These are phyloP conservation scores for Corchorus capsularis DNA, from an alignment of 345 rosid species.

Conservation along the genomic window DNA sequence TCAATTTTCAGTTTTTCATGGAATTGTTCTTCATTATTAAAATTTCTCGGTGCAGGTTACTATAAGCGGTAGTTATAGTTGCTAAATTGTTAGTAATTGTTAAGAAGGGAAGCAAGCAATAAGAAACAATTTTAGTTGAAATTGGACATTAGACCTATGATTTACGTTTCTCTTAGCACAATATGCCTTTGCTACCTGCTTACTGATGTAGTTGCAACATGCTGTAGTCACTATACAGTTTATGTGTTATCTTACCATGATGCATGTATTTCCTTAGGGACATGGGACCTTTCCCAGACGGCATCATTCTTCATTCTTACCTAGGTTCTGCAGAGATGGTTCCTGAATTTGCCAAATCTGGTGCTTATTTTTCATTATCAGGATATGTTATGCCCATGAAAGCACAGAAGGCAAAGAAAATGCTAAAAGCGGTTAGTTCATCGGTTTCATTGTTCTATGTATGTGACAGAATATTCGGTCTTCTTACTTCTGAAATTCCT, in stretches of 20 bases:
- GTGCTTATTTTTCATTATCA: slow-evolving; percentile 94
- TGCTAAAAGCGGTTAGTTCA: slow-evolving; percentile 62
- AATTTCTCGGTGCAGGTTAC: neutral
- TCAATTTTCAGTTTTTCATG: neutral
- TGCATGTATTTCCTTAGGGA: slow-evolving; percentile 39
- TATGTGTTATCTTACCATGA: slow-evolving; percentile 13
- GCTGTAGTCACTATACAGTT: neutral
- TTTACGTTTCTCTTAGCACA: neutral
- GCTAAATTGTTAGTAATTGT: neutral
- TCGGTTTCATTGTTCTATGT: slow-evolving; percentile 14
- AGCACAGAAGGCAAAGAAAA: slow-evolving; percentile 69
- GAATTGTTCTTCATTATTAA: neutral
- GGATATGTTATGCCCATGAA: slow-evolving; percentile 86
- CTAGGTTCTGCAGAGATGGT: slow-evolving; percentile 96
- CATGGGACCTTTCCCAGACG: slow-evolving; percentile 83
- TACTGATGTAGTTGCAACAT: neutral
- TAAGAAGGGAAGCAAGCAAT: neutral
- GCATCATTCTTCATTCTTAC: slow-evolving; percentile 84
- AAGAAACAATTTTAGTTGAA: neutral
- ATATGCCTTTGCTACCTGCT: neutral
- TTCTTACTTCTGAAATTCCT: slow-evolving; percentile 31
- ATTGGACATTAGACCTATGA: neutral
- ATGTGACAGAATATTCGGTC: neutral
- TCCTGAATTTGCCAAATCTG: slow-evolving; percentile 82
- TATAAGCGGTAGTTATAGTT: neutral